A percentile compares a stretch with the other conserved stretches of the same genome.
phyloP scores from a whole-genome alignment of 176 grass and related monocot genomes.

The Oryza coarctata region DNA sequence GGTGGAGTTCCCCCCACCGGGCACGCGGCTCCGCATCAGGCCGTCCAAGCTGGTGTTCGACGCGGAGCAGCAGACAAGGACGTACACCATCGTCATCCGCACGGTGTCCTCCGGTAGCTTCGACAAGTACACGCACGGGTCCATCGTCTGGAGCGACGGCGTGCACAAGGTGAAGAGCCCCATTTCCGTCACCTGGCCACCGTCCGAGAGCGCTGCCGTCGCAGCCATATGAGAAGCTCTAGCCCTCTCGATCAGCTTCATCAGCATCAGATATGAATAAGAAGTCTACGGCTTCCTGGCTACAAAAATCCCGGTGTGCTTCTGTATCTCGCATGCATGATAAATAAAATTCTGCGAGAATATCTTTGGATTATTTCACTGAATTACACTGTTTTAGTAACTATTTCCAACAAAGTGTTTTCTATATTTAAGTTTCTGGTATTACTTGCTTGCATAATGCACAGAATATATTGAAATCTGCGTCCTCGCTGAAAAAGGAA shows the following conservation, averaged over 20 bases:
- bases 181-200: constrained; percentile 45
- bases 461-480: too few species aligned
- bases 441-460: too few species aligned
- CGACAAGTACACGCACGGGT: constrained; percentile 41
- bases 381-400: not conserved
- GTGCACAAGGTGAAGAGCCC: constrained; percentile 47
- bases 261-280: not conserved
- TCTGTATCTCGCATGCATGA: not conserved
- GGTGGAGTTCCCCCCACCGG: constrained; percentile 22
- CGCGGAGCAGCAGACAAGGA: constrained; percentile 40
- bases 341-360: not conserved
- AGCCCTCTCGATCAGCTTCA: not conserved
- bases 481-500: too few species aligned
- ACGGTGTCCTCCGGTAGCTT: not conserved
- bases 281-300: not conserved
- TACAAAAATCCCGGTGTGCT: not conserved
- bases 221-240: too few species aligned
- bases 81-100: constrained; percentile 46
- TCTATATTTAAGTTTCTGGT: too few species aligned
- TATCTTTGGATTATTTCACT: not conserved
- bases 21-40: constrained; percentile 31
- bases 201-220: not conserved
- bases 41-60: constrained; percentile 46
- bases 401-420: not conserved
- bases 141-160: constrained; percentile 55